A percentile compares a stretch with the other conserved stretches of the same genome.
Evolutionary conservation across 306 rosid species (phyloP).

Genomic region (Acacia confusa): DNA sequence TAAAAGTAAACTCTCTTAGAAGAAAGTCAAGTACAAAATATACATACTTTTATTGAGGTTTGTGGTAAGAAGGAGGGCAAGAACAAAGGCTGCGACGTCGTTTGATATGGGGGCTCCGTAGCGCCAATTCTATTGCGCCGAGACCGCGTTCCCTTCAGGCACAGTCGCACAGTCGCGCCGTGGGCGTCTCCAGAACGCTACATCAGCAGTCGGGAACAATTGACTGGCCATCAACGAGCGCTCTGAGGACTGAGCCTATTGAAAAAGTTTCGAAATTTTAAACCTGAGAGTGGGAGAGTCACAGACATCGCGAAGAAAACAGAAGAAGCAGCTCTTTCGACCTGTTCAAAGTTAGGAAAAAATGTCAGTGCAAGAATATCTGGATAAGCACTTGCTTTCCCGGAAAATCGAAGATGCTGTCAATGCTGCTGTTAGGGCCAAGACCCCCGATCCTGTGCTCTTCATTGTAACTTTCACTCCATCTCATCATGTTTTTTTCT

Average conservation of each 20-base stretch:
- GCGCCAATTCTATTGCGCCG: not conserved
- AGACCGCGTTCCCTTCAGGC: not conserved
- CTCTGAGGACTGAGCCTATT: not conserved
- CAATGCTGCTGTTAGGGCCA: constrained; percentile 97
- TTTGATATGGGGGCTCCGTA: not conserved
- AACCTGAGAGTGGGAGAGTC: not conserved
- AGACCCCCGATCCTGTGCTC: constrained; percentile 86
- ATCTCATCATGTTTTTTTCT: not conserved
- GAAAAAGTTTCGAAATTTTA: not conserved
- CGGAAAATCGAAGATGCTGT: constrained; percentile 97
- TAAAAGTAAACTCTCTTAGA: too few species aligned
- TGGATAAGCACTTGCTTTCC: constrained; percentile 78
- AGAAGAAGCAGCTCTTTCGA: not conserved
- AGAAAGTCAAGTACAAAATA: too few species aligned
- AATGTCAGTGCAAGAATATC: constrained; percentile 92
- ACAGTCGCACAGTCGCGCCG: not conserved
- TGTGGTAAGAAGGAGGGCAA: too few species aligned
- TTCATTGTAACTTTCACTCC: constrained; percentile 62
- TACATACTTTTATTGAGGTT: too few species aligned
- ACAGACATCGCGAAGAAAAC: not conserved
- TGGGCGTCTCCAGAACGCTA: not conserved
- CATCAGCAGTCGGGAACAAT: not conserved
- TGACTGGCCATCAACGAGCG: not conserved
- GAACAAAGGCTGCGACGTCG: not conserved
- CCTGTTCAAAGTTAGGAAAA: constrained; percentile 10